Base-by-base conservation (phyloP, 2,329 filamentous ascomycete species). In the Colletotrichum graminicola region DNA sequence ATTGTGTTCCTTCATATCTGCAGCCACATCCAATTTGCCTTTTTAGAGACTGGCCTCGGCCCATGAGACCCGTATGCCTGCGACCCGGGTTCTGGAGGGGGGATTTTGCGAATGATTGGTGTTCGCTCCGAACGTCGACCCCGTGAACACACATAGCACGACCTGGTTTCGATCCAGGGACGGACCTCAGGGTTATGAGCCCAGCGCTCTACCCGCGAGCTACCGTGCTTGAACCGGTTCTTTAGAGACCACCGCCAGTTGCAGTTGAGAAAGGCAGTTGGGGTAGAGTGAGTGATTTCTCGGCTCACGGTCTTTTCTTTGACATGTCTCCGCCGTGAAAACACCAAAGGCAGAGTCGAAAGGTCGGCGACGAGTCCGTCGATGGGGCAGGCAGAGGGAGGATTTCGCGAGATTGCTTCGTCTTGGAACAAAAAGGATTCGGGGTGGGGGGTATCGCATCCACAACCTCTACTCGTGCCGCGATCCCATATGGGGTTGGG, bases 121-220 rank as follows among this genome's bases (percentile, higher is more conserved):
- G 14, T 47, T 23, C 18, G 3, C 4, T 11, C n/a, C 45, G 45
- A 47, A 29, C 29, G 4, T 29, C 29, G 29, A n/a, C n/a, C n/a
- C n/a, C n/a, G 62, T 36, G 1, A n/a, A 0, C 12, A 39, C 11
- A 18, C 0, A 3, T 71, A 72, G 69, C 66, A 72, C 69, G 55
- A 72, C 69, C 57, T 64, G 59, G 69, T 72, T 69, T 72, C 69
- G 69, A 72, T 72, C 69, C 39, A 64, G 57, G 69, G 69, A 72
- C 69, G 69, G 69, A 72, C 69, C 69, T 72, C 69, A 69, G 69
- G 69, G 69, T 72, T 69, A 72, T 71, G 65, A 71, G 65, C 69
- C 69, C 65, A 69, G 69, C 65, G 69, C 69, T 72, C 69, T 72
- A 72, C 69, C 69, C 69, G 65, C 64, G 69, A 72, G 65, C 69